Base-by-base conservation (phyloP, 345 rosid genomes). In the Moricandia moricandioides region DNA sequence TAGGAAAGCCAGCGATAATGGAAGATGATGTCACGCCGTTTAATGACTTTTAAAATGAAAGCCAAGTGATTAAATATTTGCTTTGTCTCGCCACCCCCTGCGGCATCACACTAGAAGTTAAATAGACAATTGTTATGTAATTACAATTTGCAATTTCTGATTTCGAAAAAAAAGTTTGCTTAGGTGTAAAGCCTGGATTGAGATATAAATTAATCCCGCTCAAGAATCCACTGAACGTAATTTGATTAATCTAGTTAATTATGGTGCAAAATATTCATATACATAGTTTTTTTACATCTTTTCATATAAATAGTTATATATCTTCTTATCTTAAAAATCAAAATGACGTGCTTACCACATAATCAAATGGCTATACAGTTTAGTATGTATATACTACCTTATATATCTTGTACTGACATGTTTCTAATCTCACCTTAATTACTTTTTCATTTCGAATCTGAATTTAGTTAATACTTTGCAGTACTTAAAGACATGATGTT, bases 341-440 rank as follows among this genome's bases (percentile, higher is more conserved):
- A 6, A 29, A 8, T 58, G 76, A 77, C 80, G 80, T 77, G 80
- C 80, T 77, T 77, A 45, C 76, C 76, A 77, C 80, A 65, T 65
- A 16, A 47, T 52, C 70, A 62, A 29, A 62, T 68, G 49, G 14
- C 7, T 39, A 71, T 47, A 51, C 54, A 29, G 5, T 34, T 14
- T 45, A 10, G 26, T 9, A 64, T 37, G 43, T 2, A 18, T 47
- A 10, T 33, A 57, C 35, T 7, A 6, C 14, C n/a, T 6, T 24
- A 56, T 26, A 11, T 24, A 56, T 56, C 9, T 49, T 49, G 55
- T 49, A 49, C 24, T 49, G 55, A 49, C 55, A 49, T 8, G 9
- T 49, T 49, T 49, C 18, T 49, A 49, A 49, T 49, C 18, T 49
- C 24, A 49, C 55, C 55, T 49, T 49, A 24, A 49, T 14, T 49